Conservation (phyloP, 1,284 basidiomycete genomes). For the Ustilago trichophora region DNA sequence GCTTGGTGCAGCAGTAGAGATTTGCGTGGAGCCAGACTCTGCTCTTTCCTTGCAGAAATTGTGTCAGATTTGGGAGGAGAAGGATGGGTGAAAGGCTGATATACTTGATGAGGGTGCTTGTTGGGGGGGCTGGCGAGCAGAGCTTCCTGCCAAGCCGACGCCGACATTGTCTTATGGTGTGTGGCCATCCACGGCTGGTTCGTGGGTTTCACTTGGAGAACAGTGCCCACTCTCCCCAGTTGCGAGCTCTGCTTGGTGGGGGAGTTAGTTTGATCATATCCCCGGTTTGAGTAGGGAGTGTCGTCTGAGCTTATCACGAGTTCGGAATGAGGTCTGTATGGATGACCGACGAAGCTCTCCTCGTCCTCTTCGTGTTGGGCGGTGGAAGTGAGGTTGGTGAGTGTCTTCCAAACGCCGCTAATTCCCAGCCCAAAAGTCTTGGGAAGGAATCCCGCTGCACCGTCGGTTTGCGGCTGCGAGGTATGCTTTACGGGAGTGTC, state of each 20-base stretch:
- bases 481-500: not conserved
- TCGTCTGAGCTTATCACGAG: constrained; percentile 28
- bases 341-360: constrained; percentile 23
- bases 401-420: constrained; percentile 28
- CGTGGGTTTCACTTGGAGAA: constrained; percentile 23
- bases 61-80: not conserved
- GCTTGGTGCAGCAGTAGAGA: constrained; percentile 24
- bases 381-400: constrained; percentile 11
- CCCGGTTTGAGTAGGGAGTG: constrained; percentile 22
- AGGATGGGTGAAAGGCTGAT: not conserved
- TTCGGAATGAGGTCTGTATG: constrained; percentile 7
- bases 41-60: not conserved
- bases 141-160: constrained; percentile 22
- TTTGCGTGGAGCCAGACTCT: constrained; percentile 8
- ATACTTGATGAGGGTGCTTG: constrained; percentile 4
- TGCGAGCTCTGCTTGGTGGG: constrained; percentile 8
- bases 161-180: constrained; percentile 8
- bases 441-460: not conserved
- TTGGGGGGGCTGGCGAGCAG: constrained; percentile 28
- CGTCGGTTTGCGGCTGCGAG: not conserved
- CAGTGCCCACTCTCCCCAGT: constrained; percentile 8
- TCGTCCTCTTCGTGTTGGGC: constrained; percentile 15
- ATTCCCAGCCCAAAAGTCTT: constrained; percentile 25
- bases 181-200: constrained; percentile 24
- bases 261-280: too few relatives aligned